Base-by-base conservation (phyloP, 2,329 filamentous ascomycete genomes). In the Sporothrix luriei region DNA sequence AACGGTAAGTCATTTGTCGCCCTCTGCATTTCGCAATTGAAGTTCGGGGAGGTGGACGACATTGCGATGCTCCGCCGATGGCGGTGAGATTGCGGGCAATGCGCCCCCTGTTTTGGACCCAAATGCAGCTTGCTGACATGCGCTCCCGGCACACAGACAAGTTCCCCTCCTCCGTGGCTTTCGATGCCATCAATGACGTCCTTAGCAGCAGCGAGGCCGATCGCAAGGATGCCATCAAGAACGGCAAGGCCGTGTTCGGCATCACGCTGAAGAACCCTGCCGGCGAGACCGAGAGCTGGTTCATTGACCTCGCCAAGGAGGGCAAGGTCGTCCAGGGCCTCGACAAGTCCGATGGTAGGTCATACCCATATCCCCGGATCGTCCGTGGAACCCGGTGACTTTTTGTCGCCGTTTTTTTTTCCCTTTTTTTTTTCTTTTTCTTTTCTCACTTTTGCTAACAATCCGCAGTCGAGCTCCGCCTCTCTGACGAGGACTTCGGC, bases 251-350 rank as follows among this genome's bases (percentile, higher is more conserved):
- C 72, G 84, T 98, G 79, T 97, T 97, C 80, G 90, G 90, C 72
- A 98, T 99, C 83, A 93, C 88, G 68, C 84, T 99, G 74, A 98
- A 97, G 86, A 99, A 99, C 86, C 81, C 84, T 70, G 85, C 85
- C 29, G 93, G 92, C 76, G 87, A 94, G 80, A 89, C 89, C 71
- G 89, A 92, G 77, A 91, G 88, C 82, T 99, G 95, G 95, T 88
- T 96, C 83, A 92, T 99, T 75, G 95, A 99, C 80, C 88, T 99
- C 72, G 97, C 97, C 86, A 87, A 96, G 77, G 91, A 90, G 72
- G 95, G 95, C 73, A 86, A 86, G 69, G 94, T 97, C 54, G 91
- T 87, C 76, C 90, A 91, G 78, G 95, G 95, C 69, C 79, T 86
- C 33, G 87, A 87, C 75, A 97, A 97, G 84, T 89, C 94, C 52